Evolutionary conservation across 495 filamentous ascomycete species (phyloP).

Genomic region (Thozetella sp.): DNA sequence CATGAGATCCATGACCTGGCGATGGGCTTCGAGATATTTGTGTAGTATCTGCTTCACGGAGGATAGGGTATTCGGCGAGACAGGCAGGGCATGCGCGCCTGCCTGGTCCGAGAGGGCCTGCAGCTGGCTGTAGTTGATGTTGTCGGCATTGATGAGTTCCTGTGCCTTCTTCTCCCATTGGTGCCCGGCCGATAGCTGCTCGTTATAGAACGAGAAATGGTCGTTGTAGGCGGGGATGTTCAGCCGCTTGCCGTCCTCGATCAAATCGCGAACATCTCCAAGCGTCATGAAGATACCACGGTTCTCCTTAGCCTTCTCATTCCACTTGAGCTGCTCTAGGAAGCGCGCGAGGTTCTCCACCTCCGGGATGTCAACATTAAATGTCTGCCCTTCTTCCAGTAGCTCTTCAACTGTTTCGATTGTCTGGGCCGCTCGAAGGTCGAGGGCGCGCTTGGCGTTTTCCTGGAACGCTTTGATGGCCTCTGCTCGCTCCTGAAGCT

Average conservation of each 20-base stretch:
- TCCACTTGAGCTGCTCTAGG: conserved; percentile 87
- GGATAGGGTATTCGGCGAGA: conserved; percentile 77
- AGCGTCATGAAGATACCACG: conserved; percentile 66
- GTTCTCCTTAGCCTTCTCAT: conserved; percentile 70
- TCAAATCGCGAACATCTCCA: conserved; percentile 75
- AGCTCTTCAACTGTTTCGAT: conserved; percentile 85
- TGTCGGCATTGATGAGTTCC: conserved; percentile 87
- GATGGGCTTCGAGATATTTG: conserved; percentile 94
- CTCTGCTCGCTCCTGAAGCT: conserved; percentile 83
- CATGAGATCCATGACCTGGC: conserved; percentile 78
- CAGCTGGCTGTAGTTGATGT: conserved; percentile 90
- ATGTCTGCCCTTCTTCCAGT: conserved; percentile 81
- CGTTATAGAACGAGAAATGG: conserved; percentile 72
- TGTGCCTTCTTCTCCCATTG: conserved; percentile 94
- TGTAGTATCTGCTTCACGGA: conserved; percentile 90
- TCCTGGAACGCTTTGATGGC: conserved; percentile 86
- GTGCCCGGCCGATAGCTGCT: conserved; percentile 73
- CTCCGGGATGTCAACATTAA: conserved; percentile 95
- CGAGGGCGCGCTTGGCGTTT: conserved; percentile 70
- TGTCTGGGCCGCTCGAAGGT: conserved; percentile 52
- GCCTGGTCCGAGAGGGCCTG: conserved; percentile 82
- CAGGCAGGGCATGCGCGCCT: conserved; percentile 74
- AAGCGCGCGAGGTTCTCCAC: conserved; percentile 80
- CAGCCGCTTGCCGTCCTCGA: conserved; percentile 73
- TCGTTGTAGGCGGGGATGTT: conserved; percentile 78